Evolutionary conservation across 2,329 filamentous ascomycete genomes (phyloP), one percentile per base, ranked within the genome.

Genomic region (Claviceps paspali): DNA sequence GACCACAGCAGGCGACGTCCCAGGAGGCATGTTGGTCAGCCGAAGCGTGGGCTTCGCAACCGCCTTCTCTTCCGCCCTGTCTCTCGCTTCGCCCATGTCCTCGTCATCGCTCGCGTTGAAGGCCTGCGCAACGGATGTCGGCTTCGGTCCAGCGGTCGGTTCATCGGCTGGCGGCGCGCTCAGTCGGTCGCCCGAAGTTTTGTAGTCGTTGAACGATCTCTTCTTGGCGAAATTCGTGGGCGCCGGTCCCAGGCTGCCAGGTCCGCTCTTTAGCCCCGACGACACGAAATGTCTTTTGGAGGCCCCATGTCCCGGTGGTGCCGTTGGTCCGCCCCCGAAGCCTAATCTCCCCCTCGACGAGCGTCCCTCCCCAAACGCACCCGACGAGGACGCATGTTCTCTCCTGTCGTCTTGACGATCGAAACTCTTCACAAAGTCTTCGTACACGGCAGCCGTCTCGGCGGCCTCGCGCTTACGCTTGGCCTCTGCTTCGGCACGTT

Each of bases 401-500:
- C 26, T 29, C 41, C 64, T 56, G 29, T 68, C 64, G 19, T 71
- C 70, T 27, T 78, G 73, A 42, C 70, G 65, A 31, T 76, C 77
- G 49, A 83, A 82, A 38, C 71, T 85, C 58, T 88, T 88, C 39
- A 91, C 75, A 47, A 94, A 94, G 46, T 88, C 84, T 48, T 85
- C 76, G 56, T 87, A 82, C 1, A 86, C 84, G 18, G 84, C 85
- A 17, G 82, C 83, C 6, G 83, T 92, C 60, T 94, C 87, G 46
- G 80, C 84, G 50, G 80, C 81, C 57, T 93, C 87, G 47, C 84
- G 73, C 47, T 74, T 70, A 41, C 82, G 78, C 62, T 94, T 94
- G 18, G 84, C 85, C 64, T 93, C 85, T 39, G 82, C 83, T 55
- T 93, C 85, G 41, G 83, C 83, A 56, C 82, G 85, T 56, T 92